Evolutionary conservation across 2,329 filamentous ascomycete genomes (phyloP).

Genomic region (Cadophora gregata): DNA sequence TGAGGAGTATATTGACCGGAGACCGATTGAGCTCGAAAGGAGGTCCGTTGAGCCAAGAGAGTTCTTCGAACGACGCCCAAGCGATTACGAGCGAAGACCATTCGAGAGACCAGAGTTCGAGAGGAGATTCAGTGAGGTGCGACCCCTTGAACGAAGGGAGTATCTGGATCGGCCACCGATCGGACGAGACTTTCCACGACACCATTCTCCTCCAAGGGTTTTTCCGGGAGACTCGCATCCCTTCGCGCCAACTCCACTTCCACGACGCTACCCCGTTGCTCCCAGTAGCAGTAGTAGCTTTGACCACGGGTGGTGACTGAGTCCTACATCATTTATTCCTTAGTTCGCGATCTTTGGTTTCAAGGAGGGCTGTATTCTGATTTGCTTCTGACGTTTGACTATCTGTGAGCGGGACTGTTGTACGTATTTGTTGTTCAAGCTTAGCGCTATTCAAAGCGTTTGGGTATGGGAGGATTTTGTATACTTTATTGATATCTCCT

Average conservation of each 20-base stretch:
- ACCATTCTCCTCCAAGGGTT: background rate
- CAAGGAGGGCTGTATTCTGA: background rate
- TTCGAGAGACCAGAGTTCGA: constrained; percentile 20
- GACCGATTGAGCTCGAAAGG: constrained; percentile 16
- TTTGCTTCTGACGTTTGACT: constrained; percentile 10
- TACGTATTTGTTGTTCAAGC: background rate
- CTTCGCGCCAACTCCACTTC: constrained; percentile 28
- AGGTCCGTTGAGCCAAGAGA: constrained; percentile 13
- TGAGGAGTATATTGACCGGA: constrained; percentile 33
- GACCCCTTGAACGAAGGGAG: constrained; percentile 9
- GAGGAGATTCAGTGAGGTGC: constrained; percentile 18
- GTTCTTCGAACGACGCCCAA: constrained; percentile 10
- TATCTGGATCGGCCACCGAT: constrained; percentile 12
- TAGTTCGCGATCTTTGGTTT: background rate
- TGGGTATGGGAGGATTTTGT: constrained; percentile 11
- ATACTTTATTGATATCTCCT: constrained; percentile 20
- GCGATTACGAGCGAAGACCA: constrained; percentile 7
- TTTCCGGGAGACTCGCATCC: constrained; percentile 22
- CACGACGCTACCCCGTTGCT: constrained; percentile 26
- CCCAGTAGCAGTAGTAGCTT: constrained; percentile 16
- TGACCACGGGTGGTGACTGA: constrained; percentile 12
- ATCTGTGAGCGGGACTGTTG: background rate
- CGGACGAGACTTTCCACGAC: constrained; percentile 12
- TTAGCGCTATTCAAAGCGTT: constrained; percentile 14
- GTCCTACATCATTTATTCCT: background rate